Evolutionary conservation across 495 filamentous ascomycete genomes (phyloP), one percentile per base, ranked within the genome.

Genomic region (Xylaria cubensis): DNA sequence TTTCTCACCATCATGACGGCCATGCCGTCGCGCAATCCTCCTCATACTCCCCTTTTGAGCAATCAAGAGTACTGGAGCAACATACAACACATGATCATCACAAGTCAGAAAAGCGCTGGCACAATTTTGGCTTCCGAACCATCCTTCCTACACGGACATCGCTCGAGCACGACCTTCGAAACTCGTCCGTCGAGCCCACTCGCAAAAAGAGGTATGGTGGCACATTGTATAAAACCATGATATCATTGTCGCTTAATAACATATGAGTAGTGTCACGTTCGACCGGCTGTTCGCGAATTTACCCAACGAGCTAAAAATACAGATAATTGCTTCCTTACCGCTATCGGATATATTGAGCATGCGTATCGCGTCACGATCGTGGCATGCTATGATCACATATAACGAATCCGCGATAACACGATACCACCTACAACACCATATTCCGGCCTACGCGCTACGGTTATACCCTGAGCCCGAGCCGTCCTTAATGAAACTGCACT

Each of bases 331-430:
- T 13, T 85, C 85, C 3, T 81, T 89, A 29, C 86, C 87, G 10
- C 81, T 89, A 63, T 86, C 83, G 4, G 84, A 86, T 65, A 79
- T 89, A 2, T 78, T 89, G 26, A 87, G 82, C 64, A 78, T 89
- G 34, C 82, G 87, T 67, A 71, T 86, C 39, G 83, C 86, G 2
- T 89, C 86, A 17, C 84, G 85, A 67, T 85, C 85, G 21, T 82
- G 87, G 73, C 86, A 88, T 72, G 81, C 80, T 36, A 79, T 88
- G 70, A 82, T 89, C n/a, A 85, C 86, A n/a, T 67, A 85, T 3
- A 87, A 89, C 77, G 87, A 89, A 72, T 79, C 79, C 10, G 83
- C 85, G 9, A 88, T 89, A 75, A 81, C 85, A 39, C 87, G 87
- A 64, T 85, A 89, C 73, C 87, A 88, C 63, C 78, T 88, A n/a